phyloP scores from a whole-genome alignment of 106 monocot species.

The Chionographis japonica region DNA sequence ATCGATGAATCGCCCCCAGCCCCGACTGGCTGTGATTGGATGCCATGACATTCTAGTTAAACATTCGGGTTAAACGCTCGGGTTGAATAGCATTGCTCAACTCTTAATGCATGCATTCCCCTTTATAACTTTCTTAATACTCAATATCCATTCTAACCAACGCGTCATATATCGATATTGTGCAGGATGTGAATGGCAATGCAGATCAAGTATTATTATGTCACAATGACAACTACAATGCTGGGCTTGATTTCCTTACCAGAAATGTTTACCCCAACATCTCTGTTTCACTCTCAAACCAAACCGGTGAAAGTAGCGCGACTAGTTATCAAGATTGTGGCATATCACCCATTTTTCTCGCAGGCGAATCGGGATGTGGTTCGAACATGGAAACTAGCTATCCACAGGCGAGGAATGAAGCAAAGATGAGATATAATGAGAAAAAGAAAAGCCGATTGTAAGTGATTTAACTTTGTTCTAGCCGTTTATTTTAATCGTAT shows the following conservation, averaged over 20 bases:
- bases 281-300: conserved; percentile 19
- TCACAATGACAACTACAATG: background rate
- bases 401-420: conserved; percentile 29
- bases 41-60: too few relatives aligned
- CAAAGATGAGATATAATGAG: conserved; percentile 41
- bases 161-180: background rate
- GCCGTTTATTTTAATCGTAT: background rate
- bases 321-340: conserved; percentile 27
- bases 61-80: too few relatives aligned
- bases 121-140: conserved; percentile 8
- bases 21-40: too few relatives aligned
- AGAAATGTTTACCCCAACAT: conserved; percentile 2
- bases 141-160: background rate
- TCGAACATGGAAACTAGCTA: conserved; percentile 9
- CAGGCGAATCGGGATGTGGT: conserved; percentile 7
- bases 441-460: conserved; percentile 43
- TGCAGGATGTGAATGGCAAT: conserved; percentile 7
- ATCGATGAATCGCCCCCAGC: too few relatives aligned
- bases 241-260: background rate
- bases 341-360: conserved; percentile 6
- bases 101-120: background rate
- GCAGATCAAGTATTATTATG: conserved; percentile 13
- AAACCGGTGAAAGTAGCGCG: conserved; percentile 30
- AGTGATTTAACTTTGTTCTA: background rate
- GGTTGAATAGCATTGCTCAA: too few relatives aligned